Evolutionary conservation across 2,329 filamentous ascomycete genomes (phyloP), one percentile per base, ranked within the genome.

Genomic region (Aspergillus fijiensis): DNA sequence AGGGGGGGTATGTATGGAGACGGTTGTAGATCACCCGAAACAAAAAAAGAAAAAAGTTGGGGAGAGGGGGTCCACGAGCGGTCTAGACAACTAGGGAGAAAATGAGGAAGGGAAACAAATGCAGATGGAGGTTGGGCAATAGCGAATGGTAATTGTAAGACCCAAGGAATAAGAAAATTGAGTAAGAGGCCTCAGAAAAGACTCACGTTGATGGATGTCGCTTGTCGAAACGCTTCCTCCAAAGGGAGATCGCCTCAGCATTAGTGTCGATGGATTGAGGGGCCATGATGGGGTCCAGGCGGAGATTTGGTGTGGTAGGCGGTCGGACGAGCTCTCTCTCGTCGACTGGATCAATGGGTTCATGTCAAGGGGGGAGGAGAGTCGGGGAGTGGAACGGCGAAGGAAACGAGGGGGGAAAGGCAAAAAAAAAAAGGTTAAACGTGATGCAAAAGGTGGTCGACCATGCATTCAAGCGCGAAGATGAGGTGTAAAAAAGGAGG

Each of bases 141-240:
- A 29, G 33, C 23, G 31, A 27, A 49, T 3, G 54, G 50, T n/a
- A 35, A 35, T 16, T 21, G 27, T 42, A 31, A 25, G 25, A 52
- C 29, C 14, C 5, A 42, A 54, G 19, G 12, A 16, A 48, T 12
- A 51, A 21, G 25, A 23, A 25, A 25, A 47, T 23, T 1, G 49
- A 27, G 27, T 25, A 54, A n/a, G 27, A 29, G 27, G 9, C 10
- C 27, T 29, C 7, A 29, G 27, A 29, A 29, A 29, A 29, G 16
- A 64, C 71, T 59, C 69, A 74, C 72, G 66, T 57, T 5, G 71
- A 69, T 48, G 70, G 65, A 55, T 65, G 64, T 58, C 70, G 70
- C 55, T 68, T 68, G 49, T 74, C 71, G 58, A 68, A 73, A 51
- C 70, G 68, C 55, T 63, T 66, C 55, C 66, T 67, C 70, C 70